Evolutionary conservation across 495 filamentous ascomycete species (phyloP), one percentile per base, ranked within the genome.

Genomic region (Penicillium malachiteum): DNA sequence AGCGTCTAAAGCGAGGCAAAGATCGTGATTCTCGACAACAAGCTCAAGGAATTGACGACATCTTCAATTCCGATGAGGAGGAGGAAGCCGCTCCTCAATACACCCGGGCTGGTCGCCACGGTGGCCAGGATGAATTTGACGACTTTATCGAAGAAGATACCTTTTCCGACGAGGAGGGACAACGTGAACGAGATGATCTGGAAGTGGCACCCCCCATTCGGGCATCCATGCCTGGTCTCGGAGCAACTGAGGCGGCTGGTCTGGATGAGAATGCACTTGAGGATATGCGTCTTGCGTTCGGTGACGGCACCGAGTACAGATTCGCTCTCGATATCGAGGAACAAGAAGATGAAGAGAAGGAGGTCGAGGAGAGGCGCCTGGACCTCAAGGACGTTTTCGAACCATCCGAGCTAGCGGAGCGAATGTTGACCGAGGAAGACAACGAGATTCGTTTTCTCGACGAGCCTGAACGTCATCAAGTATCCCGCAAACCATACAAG

Each of bases 81-180:
- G 93, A 96, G 33, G 84, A 85, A 61, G 73, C 74, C 62, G 74
- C 74, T 5, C 67, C 64, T 30, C 82, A 80, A 44, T 88, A 91
- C 17, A 81, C 82, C 32, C 68, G 79, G 6, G 77, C 82, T 48
- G 68, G 75, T 39, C 71, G 71, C 50, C 75, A 73, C 66, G 77
- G 75, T 68, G 72, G 75, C n/a, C 71, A 82, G 44, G 90, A 96
- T 66, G 94, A 98, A 65, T 92, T 97, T 64, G 94, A 89, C 49
- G 94, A 92, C 66, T 98, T 98, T 74, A 98, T 98, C 64, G 93
- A 97, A 63, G 90, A 96, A 57, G 94, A 97, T 60, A 92, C 88
- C 50, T 87, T 92, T 38, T 91, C 91, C 54, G 92, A 96, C 55
- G 91, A 94, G 51, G 90, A 93, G 60, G 77, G 81, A 16, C 85